Conservation (phyloP, 208 protist genomes). For the Trypanosoma lewisi region DNA sequence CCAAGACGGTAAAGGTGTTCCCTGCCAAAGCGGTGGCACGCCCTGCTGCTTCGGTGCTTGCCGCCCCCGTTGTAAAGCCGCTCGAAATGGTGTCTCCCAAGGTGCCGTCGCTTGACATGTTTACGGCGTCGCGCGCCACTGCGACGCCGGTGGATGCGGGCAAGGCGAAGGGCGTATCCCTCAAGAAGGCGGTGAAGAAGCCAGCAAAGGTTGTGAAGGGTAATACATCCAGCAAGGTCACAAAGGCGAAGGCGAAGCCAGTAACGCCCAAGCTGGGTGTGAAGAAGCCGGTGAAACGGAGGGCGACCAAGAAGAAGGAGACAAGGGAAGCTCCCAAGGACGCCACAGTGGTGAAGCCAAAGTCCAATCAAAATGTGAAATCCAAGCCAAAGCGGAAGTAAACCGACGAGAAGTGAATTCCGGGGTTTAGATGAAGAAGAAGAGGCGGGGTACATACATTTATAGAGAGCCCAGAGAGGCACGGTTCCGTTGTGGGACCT, state of each 20-base stretch:
- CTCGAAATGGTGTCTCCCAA: constrained; percentile 16
- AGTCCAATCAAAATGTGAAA: constrained; percentile 9
- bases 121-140: background rate
- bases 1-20: constrained; percentile 3
- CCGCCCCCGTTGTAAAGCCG: constrained; percentile 14
- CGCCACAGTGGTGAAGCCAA: background rate
- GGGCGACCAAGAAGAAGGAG: background rate
- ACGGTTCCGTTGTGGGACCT: background rate
- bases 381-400: constrained; percentile 1
- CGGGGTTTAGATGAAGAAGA: background rate
- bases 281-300: constrained; percentile 20
- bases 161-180: background rate
- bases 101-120: constrained; percentile 16
- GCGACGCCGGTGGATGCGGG: background rate
- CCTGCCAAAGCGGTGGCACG: constrained; percentile 1
- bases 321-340: background rate
- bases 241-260: constrained; percentile 12
- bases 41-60: constrained; percentile 9
- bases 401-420: background rate
- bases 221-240: background rate
- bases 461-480: constrained; percentile 11
- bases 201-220: background rate
- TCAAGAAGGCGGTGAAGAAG: constrained; percentile 9
- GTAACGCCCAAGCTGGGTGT: constrained; percentile 18
- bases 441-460: background rate